A percentile compares a stretch with the other conserved stretches of the same genome.
Conservation (phyloP, 2,329 filamentous ascomycete species). For the Aspergillus quadricinctus region DNA sequence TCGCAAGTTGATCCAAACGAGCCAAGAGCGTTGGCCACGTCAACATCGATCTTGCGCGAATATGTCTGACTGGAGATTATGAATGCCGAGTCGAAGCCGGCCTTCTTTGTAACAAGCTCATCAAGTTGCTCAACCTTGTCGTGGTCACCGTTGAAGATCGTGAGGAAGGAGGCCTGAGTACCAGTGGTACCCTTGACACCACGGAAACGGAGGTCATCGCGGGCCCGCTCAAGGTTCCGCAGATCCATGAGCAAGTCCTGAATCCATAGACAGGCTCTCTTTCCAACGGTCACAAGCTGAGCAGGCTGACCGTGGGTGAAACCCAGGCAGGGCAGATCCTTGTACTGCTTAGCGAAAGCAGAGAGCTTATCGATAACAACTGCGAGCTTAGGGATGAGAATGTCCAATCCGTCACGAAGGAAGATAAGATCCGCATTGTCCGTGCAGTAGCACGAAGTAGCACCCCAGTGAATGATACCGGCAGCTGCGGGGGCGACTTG, state of each 20-base stretch:
- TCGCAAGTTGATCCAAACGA: conserved; percentile 76
- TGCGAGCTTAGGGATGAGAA: conserved; percentile 74
- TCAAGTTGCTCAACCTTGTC: conserved; percentile 60
- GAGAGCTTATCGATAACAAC: conserved; percentile 72
- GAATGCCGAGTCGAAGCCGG: conserved; percentile 59
- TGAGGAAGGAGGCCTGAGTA: conserved; percentile 73
- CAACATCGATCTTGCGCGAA: conserved; percentile 75
- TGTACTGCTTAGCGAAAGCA: conserved; percentile 68
- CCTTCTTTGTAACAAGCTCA: conserved; percentile 60
- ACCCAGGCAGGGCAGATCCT: conserved; percentile 66
- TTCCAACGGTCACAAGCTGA: conserved; percentile 62
- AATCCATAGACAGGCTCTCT: conserved; percentile 66
- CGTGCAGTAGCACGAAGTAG: conserved; percentile 56
- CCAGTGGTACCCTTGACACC: conserved; percentile 70
- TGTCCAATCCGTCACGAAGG: conserved; percentile 66
- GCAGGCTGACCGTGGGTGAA: conserved; percentile 66
- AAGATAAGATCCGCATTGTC: conserved; percentile 78
- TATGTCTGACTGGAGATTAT: conserved; percentile 70
- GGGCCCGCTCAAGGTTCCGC: conserved; percentile 64
- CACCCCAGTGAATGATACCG: conserved; percentile 76
- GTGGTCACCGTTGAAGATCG: conserved; percentile 61
- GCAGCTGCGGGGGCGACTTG: conserved; percentile 69
- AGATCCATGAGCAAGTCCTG: conserved; percentile 75
- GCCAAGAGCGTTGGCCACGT: conserved; percentile 73
- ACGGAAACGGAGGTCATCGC: conserved; percentile 67